Evolutionary conservation across 2,329 filamentous ascomycete genomes (phyloP).

Genomic region (Alternaria rosae): DNA sequence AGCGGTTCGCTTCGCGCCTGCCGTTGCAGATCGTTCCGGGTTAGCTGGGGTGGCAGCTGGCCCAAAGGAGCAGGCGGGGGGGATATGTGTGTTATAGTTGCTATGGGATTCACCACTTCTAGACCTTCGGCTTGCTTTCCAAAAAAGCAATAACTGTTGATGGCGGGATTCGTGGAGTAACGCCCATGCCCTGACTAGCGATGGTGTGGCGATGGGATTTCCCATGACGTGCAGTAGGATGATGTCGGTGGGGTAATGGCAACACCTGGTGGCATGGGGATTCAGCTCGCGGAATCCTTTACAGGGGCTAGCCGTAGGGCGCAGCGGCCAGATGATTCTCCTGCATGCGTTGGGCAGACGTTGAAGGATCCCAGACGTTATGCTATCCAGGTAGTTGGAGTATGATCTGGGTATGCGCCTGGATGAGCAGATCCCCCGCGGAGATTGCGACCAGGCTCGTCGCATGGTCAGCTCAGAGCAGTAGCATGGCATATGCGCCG

Average conservation of each 20-base stretch:
- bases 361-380: background rate
- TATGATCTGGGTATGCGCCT: background rate
- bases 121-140: background rate
- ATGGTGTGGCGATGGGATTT: background rate
- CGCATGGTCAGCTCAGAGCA: background rate
- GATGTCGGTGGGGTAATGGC: background rate
- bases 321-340: constrained; percentile 17
- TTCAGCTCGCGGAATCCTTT: background rate
- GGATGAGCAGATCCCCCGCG: background rate
- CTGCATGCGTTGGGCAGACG: constrained; percentile 9
- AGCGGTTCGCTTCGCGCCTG: constrained; percentile 17
- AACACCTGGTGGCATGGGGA: background rate
- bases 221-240: constrained; percentile 16
- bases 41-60: background rate
- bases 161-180: background rate
- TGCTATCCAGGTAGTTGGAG: constrained; percentile 23
- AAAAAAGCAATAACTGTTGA: background rate
- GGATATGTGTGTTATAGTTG: background rate
- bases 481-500: background rate
- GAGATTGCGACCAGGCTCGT: background rate
- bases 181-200: constrained; percentile 1
- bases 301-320: background rate
- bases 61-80: background rate
- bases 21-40: constrained; percentile 10
- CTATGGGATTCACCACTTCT: background rate